Percentiles rank a stretch among this genome's conserved stretches.
Evolutionary conservation across 352 stramenopile species (phyloP).

Genomic region (Phytophthora sansomeana): DNA sequence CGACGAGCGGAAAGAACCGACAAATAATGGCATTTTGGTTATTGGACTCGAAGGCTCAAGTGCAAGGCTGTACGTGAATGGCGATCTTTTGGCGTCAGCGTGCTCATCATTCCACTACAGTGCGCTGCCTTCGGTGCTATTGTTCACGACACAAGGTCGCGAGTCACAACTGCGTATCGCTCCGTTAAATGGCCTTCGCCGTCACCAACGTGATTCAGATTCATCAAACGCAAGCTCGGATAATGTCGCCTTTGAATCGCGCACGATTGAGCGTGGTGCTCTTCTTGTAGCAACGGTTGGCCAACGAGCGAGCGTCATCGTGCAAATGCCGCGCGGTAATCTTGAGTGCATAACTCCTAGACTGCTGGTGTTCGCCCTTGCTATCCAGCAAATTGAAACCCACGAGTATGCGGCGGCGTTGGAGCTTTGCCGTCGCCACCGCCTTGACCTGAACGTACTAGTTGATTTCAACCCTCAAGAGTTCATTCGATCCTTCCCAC

Average conservation of each 20-base stretch:
- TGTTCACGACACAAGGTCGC: slow-evolving; percentile 74
- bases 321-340: slow-evolving; percentile 84
- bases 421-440: slow-evolving; percentile 79
- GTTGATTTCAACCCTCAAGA: slow-evolving; percentile 61
- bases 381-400: slow-evolving; percentile 48
- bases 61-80: slow-evolving; percentile 64
- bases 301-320: slow-evolving; percentile 62
- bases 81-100: slow-evolving; percentile 43
- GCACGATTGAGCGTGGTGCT: slow-evolving; percentile 71
- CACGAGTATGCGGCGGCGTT: slow-evolving; percentile 57
- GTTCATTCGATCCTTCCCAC: slow-evolving; percentile 50
- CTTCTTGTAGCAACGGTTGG: slow-evolving; percentile 64
- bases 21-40: slow-evolving; percentile 21
- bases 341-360: slow-evolving; percentile 72
- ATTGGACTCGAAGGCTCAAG: slow-evolving; percentile 52
- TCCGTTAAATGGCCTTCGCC: slow-evolving; percentile 34
- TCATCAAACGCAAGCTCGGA: slow-evolving; percentile 12
- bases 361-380: slow-evolving; percentile 64
- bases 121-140: slow-evolving; percentile 45
- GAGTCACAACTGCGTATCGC: slow-evolving; percentile 62
- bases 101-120: slow-evolving; percentile 75
- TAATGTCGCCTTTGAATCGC: slow-evolving; percentile 40
- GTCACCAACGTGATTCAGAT: neutral
- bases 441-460: slow-evolving; percentile 81
- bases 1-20: neutral